Evolutionary conservation across 306 rosid genomes (phyloP).

Genomic region (Adenanthera pavonina): DNA sequence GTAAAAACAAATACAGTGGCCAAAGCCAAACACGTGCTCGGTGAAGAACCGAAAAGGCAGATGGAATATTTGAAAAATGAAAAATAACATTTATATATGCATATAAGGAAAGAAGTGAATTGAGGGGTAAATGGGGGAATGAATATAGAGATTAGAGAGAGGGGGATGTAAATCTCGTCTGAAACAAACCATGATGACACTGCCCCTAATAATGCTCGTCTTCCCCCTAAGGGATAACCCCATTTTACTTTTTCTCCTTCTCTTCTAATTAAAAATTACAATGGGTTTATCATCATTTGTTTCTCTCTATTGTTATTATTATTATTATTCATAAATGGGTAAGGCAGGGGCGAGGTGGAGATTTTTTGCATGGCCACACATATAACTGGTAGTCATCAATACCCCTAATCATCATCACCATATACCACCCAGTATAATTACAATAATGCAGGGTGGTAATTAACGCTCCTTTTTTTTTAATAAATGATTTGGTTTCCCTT

Average conservation of each 20-base stretch:
- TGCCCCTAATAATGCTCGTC: conserved; percentile 36
- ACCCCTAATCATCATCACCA: conserved; percentile 69
- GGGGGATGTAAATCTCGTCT: conserved; percentile 50
- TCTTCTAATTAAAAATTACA: too few species aligned
- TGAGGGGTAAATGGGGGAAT: conserved; percentile 39
- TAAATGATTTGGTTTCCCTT: too few species aligned
- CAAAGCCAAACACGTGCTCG: too few species aligned
- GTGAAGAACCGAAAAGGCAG: too few species aligned
- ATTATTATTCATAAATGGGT: conserved; percentile 54
- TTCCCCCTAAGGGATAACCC: conserved; percentile 40
- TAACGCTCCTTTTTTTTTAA: conserved; percentile 17
- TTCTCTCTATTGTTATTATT: too few species aligned
- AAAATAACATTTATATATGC: not conserved
- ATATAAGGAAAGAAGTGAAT: conserved; percentile 43
- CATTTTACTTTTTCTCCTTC: conserved; percentile 38
- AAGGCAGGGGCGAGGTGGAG: conserved; percentile 44
- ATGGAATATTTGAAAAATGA: too few species aligned
- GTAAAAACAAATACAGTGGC: too few species aligned
- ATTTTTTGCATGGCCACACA: conserved; percentile 49
- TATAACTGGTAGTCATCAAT: conserved; percentile 61
- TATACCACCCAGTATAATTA: conserved; percentile 64
- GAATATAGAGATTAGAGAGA: conserved; percentile 23
- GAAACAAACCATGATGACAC: conserved; percentile 67
- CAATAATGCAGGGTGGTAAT: conserved; percentile 68
- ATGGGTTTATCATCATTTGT: too few species aligned